A percentile compares a stretch with the other conserved stretches of the same genome.
Evolutionary conservation across 768 basidiomycete genomes (phyloP).

Genomic region (Nidularia pulvinata): DNA sequence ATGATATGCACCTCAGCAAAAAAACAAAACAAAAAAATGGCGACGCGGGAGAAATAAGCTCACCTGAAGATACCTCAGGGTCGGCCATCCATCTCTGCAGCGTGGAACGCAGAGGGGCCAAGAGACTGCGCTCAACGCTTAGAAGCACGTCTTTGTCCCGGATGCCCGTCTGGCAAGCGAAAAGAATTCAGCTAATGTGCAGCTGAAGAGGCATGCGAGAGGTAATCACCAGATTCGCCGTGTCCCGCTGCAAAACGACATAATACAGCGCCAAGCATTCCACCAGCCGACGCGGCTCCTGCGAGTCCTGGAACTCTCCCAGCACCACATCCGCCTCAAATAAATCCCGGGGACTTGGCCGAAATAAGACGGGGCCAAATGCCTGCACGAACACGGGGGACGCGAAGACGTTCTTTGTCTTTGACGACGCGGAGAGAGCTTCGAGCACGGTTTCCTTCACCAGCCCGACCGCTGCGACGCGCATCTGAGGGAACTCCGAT

Average conservation of each 20-base stretch:
- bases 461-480: slow-evolving; percentile 65
- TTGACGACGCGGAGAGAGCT: slow-evolving; percentile 25
- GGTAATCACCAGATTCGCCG: slow-evolving; percentile 46
- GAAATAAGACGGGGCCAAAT: slow-evolving; percentile 62
- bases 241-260: slow-evolving; percentile 59
- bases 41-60: slow-evolving; percentile 3
- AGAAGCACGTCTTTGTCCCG: slow-evolving; percentile 40
- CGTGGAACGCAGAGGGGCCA: slow-evolving; percentile 40
- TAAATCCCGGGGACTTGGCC: slow-evolving; percentile 52
- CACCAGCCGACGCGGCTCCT: slow-evolving; percentile 60
- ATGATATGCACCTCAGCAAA: neutral
- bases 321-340: slow-evolving; percentile 33
- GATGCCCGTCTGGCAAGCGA: slow-evolving; percentile 44
- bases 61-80: slow-evolving; percentile 18
- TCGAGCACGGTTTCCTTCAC: slow-evolving; percentile 69
- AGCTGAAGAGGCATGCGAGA: neutral
- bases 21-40: neutral
- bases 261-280: slow-evolving; percentile 74
- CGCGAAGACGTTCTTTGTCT: slow-evolving; percentile 41
- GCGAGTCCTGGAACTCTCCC: slow-evolving; percentile 47
- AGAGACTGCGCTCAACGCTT: slow-evolving; percentile 40
- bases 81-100: slow-evolving; percentile 29
- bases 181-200: neutral
- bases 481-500: slow-evolving; percentile 61
- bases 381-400: slow-evolving; percentile 53